These are phyloP conservation scores for Helotiales sp. DNA, from an alignment of 2,329 filamentous ascomycete genomes.

Conservation along the genomic window DNA sequence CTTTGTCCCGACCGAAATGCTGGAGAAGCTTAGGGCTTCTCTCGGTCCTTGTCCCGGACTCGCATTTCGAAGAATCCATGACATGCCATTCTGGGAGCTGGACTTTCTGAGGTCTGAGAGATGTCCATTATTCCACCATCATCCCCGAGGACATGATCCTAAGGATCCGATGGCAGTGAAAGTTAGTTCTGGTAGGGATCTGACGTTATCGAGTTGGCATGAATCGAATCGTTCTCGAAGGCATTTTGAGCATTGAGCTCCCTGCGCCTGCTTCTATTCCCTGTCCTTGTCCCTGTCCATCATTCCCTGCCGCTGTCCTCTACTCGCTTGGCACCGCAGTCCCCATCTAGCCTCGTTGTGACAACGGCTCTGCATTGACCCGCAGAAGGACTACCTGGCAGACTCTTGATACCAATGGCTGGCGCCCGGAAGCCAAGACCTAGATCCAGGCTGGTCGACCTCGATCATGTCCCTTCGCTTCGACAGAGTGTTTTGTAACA, in stretches of 20 bases:
- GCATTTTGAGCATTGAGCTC: background rate
- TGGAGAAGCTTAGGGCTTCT: background rate
- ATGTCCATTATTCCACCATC: background rate
- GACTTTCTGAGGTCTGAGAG: background rate
- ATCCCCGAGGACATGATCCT: background rate
- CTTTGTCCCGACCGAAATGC: constrained; percentile 1
- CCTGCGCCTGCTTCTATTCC: background rate
- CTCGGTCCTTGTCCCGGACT: background rate
- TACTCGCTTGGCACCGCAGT: constrained; percentile 9
- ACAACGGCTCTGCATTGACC: constrained; percentile 41
- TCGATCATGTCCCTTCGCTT: constrained; percentile 37
- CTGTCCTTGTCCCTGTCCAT: background rate
- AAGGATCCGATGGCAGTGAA: constrained; percentile 1
- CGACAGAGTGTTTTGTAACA: constrained; percentile 35
- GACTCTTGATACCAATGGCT: constrained; percentile 37
- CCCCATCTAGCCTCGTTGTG: constrained; percentile 22
- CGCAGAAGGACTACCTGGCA: constrained; percentile 33
- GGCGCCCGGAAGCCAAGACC: constrained; percentile 17
- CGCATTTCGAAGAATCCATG: background rate
- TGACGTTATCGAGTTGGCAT: background rate
- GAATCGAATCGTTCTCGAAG: constrained; percentile 11
- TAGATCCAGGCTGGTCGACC: constrained; percentile 24
- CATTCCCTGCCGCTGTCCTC: constrained; percentile 9
- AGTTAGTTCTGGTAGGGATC: background rate
- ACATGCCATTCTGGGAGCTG: constrained; percentile 2